Percentiles rank a stretch among this genome's conserved stretches.
phyloP scores from a whole-genome alignment of 2,329 filamentous ascomycete genomes.

The Lasiodiplodia sp. region DNA sequence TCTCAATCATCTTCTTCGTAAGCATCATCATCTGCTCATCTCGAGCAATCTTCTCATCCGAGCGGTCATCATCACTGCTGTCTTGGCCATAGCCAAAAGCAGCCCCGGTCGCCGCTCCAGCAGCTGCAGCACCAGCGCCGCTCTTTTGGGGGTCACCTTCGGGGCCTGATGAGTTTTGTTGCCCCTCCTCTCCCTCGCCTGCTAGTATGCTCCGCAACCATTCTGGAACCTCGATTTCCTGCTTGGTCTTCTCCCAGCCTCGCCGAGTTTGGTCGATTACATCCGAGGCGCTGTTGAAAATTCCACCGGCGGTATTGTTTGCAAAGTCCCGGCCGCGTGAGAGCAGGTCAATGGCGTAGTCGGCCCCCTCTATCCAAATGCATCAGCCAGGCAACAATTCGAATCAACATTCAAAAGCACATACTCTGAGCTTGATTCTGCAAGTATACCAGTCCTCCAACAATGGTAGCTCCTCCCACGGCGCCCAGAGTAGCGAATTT shows the following conservation, averaged over 20 bases:
- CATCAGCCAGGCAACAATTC: slow-evolving; percentile 46
- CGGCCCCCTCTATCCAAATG: slow-evolving; percentile 69
- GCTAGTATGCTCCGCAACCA: slow-evolving; percentile 80
- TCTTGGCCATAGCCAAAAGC: slow-evolving; percentile 81
- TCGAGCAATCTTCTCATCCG: slow-evolving; percentile 72
- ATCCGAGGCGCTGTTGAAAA: slow-evolving; percentile 76
- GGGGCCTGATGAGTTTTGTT: slow-evolving; percentile 48
- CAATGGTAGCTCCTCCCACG: slow-evolving; percentile 86
- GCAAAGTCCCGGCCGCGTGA: slow-evolving; percentile 75
- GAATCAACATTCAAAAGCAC: neutral
- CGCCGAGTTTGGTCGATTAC: slow-evolving; percentile 80
- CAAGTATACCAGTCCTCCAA: slow-evolving; percentile 88
- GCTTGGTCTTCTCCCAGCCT: slow-evolving; percentile 86
- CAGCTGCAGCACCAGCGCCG: slow-evolving; percentile 62
- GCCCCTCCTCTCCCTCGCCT: slow-evolving; percentile 47
- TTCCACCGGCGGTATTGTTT: slow-evolving; percentile 69
- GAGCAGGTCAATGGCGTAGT: slow-evolving; percentile 78
- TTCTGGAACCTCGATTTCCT: slow-evolving; percentile 72
- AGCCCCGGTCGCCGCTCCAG: slow-evolving; percentile 74
- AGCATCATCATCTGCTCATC: slow-evolving; percentile 99
- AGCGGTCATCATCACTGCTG: slow-evolving; percentile 68
- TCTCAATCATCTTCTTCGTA: slow-evolving; percentile 99
- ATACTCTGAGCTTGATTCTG: slow-evolving; percentile 80
- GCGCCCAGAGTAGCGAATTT: slow-evolving; percentile 90
- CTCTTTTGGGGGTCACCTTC: slow-evolving; percentile 60